Conservation (phyloP, 345 rosid species). For the Acer negundo region DNA sequence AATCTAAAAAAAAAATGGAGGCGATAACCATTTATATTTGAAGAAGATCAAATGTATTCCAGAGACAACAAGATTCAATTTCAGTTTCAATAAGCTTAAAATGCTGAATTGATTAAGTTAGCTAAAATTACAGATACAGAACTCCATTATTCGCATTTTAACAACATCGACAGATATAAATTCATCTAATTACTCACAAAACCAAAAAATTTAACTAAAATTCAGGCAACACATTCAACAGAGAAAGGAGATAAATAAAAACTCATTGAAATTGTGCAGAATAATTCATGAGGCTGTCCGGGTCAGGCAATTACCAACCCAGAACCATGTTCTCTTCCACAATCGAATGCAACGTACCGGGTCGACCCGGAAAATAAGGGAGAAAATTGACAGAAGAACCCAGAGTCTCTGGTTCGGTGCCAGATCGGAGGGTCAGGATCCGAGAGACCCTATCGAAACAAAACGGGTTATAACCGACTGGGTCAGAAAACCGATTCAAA, state of each 20-base stretch:
- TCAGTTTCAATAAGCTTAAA: too few species aligned
- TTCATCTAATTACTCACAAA: not conserved
- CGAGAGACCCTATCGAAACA: not conserved
- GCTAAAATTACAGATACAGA: too few species aligned
- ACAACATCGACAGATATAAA: not conserved
- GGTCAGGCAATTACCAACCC: slow-evolving; percentile 7
- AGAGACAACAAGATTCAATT: too few species aligned
- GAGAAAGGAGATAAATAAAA: not conserved
- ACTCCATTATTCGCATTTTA: not conserved
- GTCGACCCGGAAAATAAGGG: slow-evolving; percentile 10
- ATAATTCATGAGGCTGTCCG: not conserved
- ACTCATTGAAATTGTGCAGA: not conserved
- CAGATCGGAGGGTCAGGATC: slow-evolving; percentile 2
- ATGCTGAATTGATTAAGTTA: too few species aligned
- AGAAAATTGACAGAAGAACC: not conserved
- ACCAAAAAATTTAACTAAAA: not conserved
- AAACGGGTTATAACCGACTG: slow-evolving; percentile 20
- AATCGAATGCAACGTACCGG: not conserved
- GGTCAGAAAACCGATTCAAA: slow-evolving; percentile 25
- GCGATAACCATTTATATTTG: too few species aligned
- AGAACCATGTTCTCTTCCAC: not conserved
- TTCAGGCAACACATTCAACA: not conserved
- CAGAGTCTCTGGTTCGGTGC: not conserved
- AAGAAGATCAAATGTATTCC: too few species aligned
- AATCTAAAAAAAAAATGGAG: too few species aligned